phyloP scores from a whole-genome alignment of 371 early-diverging fungal species.

The Rhizopus delemar region DNA sequence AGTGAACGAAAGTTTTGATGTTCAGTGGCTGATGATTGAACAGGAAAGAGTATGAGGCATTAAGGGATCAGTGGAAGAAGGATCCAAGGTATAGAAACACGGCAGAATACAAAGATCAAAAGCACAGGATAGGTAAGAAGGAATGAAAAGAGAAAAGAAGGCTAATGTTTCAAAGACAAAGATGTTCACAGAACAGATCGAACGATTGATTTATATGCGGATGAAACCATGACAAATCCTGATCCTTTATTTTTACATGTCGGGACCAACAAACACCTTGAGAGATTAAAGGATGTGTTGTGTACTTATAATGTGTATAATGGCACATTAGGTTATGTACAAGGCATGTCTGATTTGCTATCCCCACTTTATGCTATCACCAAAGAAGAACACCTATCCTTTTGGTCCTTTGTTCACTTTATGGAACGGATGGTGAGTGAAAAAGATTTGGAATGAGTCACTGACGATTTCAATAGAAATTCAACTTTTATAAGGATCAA shows the following conservation, averaged over 20 bases:
- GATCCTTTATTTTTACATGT: conserved; percentile 43
- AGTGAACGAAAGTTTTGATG: conserved; percentile 69
- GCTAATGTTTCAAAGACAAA: conserved; percentile 60
- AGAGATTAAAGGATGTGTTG: conserved; percentile 78
- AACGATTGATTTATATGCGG: conserved; percentile 74
- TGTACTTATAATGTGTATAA: conserved; percentile 81
- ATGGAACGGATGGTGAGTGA: conserved; percentile 82
- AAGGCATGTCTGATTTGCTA: conserved; percentile 96
- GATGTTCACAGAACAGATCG: conserved; percentile 94
- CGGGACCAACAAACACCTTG: conserved; percentile 71
- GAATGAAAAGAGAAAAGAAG: not conserved
- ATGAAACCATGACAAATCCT: conserved; percentile 63
- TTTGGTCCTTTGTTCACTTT: conserved; percentile 86
- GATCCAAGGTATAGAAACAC: conserved; percentile 51
- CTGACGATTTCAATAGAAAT: conserved; percentile 41
- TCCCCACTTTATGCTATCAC: conserved; percentile 85
- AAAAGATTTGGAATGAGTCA: not conserved
- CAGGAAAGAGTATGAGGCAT: conserved; percentile 65
- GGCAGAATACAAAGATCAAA: conserved; percentile 75
- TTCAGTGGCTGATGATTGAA: conserved; percentile 64
- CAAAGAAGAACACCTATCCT: conserved; percentile 80
- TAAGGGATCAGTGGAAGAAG: conserved; percentile 76
- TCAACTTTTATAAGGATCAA: conserved; percentile 83
- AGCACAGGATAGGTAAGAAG: conserved; percentile 72
- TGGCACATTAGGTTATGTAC: conserved; percentile 79